These are phyloP conservation scores for Alternaria arborescens DNA, from an alignment of 2,329 filamentous ascomycete genomes.

Conservation along the genomic window DNA sequence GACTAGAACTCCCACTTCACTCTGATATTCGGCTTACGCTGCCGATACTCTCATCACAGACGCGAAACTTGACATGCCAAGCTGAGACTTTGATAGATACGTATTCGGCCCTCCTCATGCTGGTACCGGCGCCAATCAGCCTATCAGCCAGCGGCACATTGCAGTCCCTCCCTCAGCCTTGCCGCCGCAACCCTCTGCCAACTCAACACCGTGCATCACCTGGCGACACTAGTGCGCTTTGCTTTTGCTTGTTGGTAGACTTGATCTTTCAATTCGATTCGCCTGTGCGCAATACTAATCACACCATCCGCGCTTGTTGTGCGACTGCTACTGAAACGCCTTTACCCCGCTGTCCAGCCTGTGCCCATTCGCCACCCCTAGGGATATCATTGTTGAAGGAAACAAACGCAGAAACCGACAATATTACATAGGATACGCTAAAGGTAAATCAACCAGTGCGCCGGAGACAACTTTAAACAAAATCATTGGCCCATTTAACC, in stretches of 20 bases:
- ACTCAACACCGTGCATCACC: constrained; percentile 14
- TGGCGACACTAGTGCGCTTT: constrained; percentile 4
- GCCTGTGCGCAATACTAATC: constrained; percentile 4
- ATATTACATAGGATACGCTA: constrained; percentile 2
- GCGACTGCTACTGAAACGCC: not conserved
- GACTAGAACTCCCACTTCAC: not conserved
- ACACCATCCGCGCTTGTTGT: not conserved
- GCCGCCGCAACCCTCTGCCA: constrained; percentile 14
- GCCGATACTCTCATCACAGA: not conserved
- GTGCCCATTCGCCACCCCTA: constrained; percentile 5
- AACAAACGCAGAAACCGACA: not conserved
- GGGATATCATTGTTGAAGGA: not conserved
- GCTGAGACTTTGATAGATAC: constrained; percentile 10
- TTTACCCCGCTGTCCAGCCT: constrained; percentile 6
- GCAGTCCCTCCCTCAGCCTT: constrained; percentile 18
- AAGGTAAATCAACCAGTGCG: not conserved
- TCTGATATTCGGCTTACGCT: not conserved
- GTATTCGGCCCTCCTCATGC: constrained; percentile 18
- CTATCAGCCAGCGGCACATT: constrained; percentile 30
- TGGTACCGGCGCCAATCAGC: constrained; percentile 14
- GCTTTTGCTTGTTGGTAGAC: constrained; percentile 4
- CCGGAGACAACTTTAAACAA: not conserved
- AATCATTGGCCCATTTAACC: not conserved
- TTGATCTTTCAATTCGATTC: not conserved
- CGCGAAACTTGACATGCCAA: constrained; percentile 13